Evolutionary conservation across 805 yeast species (phyloP).

Genomic region (Teunomyces pallodes): DNA sequence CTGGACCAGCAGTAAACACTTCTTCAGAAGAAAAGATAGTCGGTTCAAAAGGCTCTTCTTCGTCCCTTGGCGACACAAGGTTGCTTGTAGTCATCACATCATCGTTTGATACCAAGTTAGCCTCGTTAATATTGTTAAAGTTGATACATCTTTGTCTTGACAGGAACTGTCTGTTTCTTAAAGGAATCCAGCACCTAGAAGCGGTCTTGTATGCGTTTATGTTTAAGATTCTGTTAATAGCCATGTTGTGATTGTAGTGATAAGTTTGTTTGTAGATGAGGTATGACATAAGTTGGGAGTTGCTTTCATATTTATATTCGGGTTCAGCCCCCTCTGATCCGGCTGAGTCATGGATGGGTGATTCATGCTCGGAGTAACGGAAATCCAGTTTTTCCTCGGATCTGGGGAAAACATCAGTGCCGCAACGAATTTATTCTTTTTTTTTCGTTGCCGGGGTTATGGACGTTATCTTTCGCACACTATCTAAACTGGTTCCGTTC

Average conservation of each 20-base stretch:
- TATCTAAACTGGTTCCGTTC: not conserved
- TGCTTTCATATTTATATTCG: not conserved
- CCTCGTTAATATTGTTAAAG: slow-evolving; percentile 31
- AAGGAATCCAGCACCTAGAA: slow-evolving; percentile 43
- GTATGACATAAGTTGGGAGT: not conserved
- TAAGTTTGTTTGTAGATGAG: not conserved
- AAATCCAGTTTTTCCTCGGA: not conserved
- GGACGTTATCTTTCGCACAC: not conserved
- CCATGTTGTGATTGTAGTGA: not conserved
- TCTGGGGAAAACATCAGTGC: not conserved
- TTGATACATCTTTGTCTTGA: slow-evolving; percentile 35
- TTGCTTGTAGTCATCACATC: slow-evolving; percentile 22
- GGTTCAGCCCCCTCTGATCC: not conserved
- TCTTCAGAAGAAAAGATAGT: slow-evolving; percentile 41
- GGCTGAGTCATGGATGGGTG: slow-evolving; percentile 1
- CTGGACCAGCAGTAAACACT: slow-evolving; percentile 43
- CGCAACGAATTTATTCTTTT: not conserved
- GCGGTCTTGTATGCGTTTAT: slow-evolving; percentile 35
- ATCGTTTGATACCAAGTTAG: slow-evolving; percentile 35
- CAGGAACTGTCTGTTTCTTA: slow-evolving; percentile 32
- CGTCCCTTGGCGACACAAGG: slow-evolving; percentile 9
- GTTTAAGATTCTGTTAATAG: slow-evolving; percentile 1
- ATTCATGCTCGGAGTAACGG: slow-evolving; percentile 3
- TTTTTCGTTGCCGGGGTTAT: not conserved
- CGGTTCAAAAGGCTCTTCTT: slow-evolving; percentile 35